These are phyloP conservation scores for Ganoderma resinaceum DNA, from an alignment of 1,284 basidiomycete species.

Conservation along the genomic window DNA sequence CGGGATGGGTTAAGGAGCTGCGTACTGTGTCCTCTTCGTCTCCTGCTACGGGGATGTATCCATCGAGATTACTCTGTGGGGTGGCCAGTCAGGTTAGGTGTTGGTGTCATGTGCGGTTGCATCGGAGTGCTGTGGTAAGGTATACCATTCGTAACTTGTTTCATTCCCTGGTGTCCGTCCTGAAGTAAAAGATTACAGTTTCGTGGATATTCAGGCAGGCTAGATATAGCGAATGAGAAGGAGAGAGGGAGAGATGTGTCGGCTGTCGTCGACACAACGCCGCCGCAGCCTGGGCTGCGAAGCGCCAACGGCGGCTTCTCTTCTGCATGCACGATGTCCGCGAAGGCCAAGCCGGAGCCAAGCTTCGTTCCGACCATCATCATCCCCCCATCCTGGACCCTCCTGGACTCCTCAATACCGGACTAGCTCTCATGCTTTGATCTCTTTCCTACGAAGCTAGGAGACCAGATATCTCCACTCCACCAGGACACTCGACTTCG, in stretches of 20 bases:
- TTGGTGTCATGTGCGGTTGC: not conserved
- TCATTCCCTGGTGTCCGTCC: not conserved
- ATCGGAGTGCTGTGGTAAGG: not conserved
- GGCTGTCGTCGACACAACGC: not conserved
- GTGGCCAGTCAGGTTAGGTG: not conserved
- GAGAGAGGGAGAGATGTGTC: not conserved
- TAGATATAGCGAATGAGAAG: not conserved
- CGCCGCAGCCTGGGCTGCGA: not conserved
- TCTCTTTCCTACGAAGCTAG: not conserved
- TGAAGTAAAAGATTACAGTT: not conserved
- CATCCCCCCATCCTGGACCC: not conserved
- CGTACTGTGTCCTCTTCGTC: conserved; percentile 8
- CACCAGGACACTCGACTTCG: not conserved
- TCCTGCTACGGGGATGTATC: conserved; percentile 23
- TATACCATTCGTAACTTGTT: conserved; percentile 8
- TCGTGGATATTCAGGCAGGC: not conserved
- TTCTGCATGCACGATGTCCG: not conserved
- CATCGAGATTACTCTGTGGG: conserved; percentile 14
- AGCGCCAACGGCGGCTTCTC: not conserved
- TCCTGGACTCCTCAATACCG: not conserved
- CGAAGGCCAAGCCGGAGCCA: not conserved
- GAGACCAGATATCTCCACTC: not conserved
- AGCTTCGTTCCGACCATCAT: not conserved
- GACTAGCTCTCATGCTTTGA: not conserved
- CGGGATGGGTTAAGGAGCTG: not conserved